These are phyloP conservation scores for Licmophora abbreviata DNA, from an alignment of 108 stramenopile genomes.

Conservation along the genomic window DNA sequence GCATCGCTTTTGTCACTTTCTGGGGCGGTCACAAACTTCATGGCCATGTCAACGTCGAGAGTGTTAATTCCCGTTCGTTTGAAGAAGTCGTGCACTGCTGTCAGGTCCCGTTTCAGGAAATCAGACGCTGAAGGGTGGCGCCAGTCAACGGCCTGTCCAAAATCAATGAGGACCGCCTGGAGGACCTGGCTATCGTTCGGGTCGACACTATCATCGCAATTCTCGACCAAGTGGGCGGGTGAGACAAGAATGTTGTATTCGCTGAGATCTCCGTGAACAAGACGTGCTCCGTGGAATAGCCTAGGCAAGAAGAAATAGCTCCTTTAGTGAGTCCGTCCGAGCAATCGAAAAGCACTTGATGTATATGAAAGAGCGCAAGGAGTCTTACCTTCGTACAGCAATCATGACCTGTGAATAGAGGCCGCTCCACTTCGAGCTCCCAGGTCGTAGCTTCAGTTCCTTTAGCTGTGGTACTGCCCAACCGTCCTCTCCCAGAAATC, in stretches of 20 bases:
- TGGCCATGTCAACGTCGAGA: constrained; percentile 10
- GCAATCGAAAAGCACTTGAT: background rate
- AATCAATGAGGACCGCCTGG: constrained; percentile 72
- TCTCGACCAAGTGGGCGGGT: constrained; percentile 31
- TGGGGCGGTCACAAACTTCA: constrained; percentile 46
- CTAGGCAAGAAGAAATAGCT: constrained; percentile 2
- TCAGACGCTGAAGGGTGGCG: constrained; percentile 44
- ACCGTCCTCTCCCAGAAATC: constrained; percentile 74
- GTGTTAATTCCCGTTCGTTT: constrained; percentile 38
- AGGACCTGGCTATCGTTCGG: constrained; percentile 25
- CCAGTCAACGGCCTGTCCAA: constrained; percentile 71
- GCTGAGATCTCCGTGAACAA: constrained; percentile 73
- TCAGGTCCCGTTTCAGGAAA: constrained; percentile 46
- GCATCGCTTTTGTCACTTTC: too few species aligned
- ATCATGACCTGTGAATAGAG: constrained; percentile 62
- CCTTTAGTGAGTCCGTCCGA: background rate
- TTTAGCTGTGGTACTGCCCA: constrained; percentile 75
- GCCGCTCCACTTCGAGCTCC: constrained; percentile 49
- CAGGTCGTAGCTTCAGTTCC: constrained; percentile 53
- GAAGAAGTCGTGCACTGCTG: constrained; percentile 52
- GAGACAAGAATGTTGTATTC: constrained; percentile 79
- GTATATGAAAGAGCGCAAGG: background rate
- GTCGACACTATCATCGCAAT: constrained; percentile 16
- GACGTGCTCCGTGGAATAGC: constrained; percentile 44
- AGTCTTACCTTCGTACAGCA: constrained; percentile 40